These are phyloP conservation scores for Oryza meridionalis DNA, from an alignment of 176 grass and related monocot species.

Conservation along the genomic window DNA sequence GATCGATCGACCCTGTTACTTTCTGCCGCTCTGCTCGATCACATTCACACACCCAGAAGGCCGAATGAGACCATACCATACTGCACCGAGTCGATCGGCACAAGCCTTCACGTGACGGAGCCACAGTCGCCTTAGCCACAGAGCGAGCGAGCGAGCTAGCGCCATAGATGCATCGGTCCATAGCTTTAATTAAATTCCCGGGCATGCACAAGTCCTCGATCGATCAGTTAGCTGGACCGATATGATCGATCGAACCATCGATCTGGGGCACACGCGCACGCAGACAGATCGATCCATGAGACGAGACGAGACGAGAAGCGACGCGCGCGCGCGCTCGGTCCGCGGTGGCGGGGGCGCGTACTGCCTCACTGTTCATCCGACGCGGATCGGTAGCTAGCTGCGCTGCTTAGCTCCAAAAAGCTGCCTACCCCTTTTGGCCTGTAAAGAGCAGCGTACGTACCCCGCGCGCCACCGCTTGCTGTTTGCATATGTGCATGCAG, in stretches of 20 bases:
- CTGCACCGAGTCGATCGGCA: too few species aligned
- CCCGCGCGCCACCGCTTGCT: not conserved
- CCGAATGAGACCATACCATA: too few species aligned
- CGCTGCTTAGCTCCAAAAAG: not conserved
- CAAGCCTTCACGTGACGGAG: too few species aligned
- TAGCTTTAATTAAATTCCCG: too few species aligned
- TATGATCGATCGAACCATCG: too few species aligned
- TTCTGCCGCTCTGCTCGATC: too few species aligned
- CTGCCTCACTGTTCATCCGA: not conserved
- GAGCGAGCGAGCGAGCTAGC: too few species aligned
- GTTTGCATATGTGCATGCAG: not conserved
- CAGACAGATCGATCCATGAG: not conserved
- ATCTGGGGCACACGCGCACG: too few species aligned
- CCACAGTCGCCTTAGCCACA: too few species aligned
- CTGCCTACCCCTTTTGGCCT: not conserved
- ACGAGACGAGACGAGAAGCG: not conserved
- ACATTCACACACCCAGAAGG: too few species aligned
- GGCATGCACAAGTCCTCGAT: not conserved
- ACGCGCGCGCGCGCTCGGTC: not conserved
- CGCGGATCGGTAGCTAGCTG: not conserved
- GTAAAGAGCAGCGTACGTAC: slow-evolving; percentile 9
- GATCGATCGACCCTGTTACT: too few species aligned
- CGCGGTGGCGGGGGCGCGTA: not conserved
- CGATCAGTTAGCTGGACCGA: not conserved
- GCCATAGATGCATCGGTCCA: too few species aligned